Conservation (phyloP, 2,329 filamentous ascomycete genomes). For the Metarhizium rileyi region DNA sequence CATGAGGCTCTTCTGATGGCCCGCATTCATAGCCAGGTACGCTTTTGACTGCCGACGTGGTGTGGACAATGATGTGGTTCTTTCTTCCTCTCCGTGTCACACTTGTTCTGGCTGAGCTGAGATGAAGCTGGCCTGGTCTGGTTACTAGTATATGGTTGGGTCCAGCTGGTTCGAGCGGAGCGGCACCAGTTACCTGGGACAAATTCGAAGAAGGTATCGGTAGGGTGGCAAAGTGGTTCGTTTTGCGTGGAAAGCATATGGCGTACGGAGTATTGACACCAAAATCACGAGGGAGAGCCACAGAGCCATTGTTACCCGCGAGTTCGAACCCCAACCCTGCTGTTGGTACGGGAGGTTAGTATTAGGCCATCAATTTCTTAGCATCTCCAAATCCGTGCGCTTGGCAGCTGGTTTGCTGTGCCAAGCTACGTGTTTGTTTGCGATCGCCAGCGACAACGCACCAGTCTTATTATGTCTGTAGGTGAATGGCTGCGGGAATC, state of each 20-base stretch:
- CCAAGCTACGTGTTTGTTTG: slow-evolving; percentile 1
- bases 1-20: slow-evolving; percentile 13
- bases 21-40: slow-evolving; percentile 9
- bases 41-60: slow-evolving; percentile 8
- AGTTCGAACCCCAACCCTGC: neutral
- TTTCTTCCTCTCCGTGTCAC: slow-evolving; percentile 6
- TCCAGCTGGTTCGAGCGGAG: neutral
- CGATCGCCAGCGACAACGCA: slow-evolving; percentile 1
- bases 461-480: neutral
- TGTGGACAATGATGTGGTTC: slow-evolving; percentile 8
- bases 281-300: neutral
- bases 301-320: slow-evolving; percentile 3
- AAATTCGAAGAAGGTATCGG: neutral
- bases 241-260: neutral
- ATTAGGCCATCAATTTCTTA: too few relatives aligned
- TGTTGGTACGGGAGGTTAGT: too few relatives aligned
- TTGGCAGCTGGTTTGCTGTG: neutral
- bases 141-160: neutral
- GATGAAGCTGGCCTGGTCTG: neutral
- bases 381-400: too few relatives aligned
- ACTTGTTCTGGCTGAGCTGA: neutral
- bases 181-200: slow-evolving; percentile 1
- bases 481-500: neutral
- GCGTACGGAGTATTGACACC: neutral
- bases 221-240: neutral